Percentiles rank a stretch among this genome's conserved stretches.
These are phyloP conservation scores for Pholiota molesta DNA, from an alignment of 768 basidiomycete species.

Conservation along the genomic window DNA sequence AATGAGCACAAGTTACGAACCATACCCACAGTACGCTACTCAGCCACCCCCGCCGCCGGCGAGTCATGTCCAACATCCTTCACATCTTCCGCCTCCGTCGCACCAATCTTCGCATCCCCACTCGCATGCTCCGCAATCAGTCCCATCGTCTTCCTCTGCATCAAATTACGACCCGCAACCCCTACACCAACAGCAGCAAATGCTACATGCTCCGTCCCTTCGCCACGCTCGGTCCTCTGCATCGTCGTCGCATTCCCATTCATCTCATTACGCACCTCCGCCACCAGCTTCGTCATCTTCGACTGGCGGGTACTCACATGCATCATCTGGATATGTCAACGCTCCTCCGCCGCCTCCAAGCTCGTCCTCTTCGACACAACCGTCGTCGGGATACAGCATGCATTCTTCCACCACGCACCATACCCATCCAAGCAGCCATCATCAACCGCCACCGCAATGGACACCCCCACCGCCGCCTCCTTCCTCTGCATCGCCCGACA, in stretches of 20 bases:
- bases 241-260: conserved; percentile 23
- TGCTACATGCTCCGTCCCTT: conserved; percentile 24
- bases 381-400: conserved; percentile 16
- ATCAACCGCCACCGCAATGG: conserved; percentile 23
- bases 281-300: conserved; percentile 15
- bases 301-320: conserved; percentile 13
- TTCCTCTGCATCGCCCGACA: conserved; percentile 16
- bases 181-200: conserved; percentile 17
- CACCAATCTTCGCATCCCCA: conserved; percentile 26
- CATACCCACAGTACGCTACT: conserved; percentile 21
- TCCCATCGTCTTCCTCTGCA: conserved; percentile 18
- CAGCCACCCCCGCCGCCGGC: conserved; percentile 19
- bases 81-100: conserved; percentile 24
- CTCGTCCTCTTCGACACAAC: conserved; percentile 10
- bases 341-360: conserved; percentile 14
- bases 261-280: conserved; percentile 22
- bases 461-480: conserved; percentile 21
- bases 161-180: conserved; percentile 23
- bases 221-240: conserved; percentile 26
- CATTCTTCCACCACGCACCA: conserved; percentile 12
- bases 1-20: conserved; percentile 47
- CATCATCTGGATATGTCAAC: conserved; percentile 13
- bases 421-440: conserved; percentile 15
- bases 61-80: conserved; percentile 14
- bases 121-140: conserved; percentile 19